Evolutionary conservation across 441 rosid genomes (phyloP).

Genomic region (Raphanus hybrid): DNA sequence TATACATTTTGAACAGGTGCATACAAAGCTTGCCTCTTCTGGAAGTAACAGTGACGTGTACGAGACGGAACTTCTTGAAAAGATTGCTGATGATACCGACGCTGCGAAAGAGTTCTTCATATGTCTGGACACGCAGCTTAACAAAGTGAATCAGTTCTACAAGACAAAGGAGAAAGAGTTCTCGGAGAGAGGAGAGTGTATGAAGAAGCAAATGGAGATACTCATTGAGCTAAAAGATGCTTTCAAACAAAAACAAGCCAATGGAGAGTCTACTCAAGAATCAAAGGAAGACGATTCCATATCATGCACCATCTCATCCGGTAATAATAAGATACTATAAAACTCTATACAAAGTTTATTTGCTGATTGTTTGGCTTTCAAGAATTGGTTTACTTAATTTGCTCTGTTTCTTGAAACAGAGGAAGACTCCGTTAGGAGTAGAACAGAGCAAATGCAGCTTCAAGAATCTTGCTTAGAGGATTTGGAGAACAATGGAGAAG

Average conservation of each 20-base stretch:
- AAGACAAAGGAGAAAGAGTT: slow-evolving; percentile 85
- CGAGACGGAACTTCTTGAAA: slow-evolving; percentile 88
- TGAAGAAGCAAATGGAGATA: slow-evolving; percentile 88
- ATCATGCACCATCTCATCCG: slow-evolving; percentile 75
- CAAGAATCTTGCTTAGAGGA: too few relatives aligned
- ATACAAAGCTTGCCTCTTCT: slow-evolving; percentile 76
- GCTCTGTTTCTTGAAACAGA: too few relatives aligned
- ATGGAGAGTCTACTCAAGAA: slow-evolving; percentile 56
- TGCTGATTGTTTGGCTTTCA: too few relatives aligned
- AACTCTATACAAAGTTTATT: too few relatives aligned
- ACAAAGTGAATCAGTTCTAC: slow-evolving; percentile 92
- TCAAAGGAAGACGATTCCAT: slow-evolving; percentile 74
- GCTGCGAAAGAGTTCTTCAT: slow-evolving; percentile 83
- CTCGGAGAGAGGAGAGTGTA: slow-evolving; percentile 83
- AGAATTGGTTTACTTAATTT: too few relatives aligned
- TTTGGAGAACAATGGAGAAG: too few relatives aligned
- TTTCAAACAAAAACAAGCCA: slow-evolving; percentile 52
- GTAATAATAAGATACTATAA: slow-evolving; percentile 42
- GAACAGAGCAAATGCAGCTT: too few relatives aligned
- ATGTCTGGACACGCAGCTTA: slow-evolving; percentile 84
- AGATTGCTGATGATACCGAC: slow-evolving; percentile 67
- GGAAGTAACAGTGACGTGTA: slow-evolving; percentile 72
- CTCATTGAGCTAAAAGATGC: slow-evolving; percentile 72
- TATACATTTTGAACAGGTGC: slow-evolving; percentile 59
- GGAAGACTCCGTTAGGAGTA: too few relatives aligned